Percentiles rank a stretch among this genome's conserved stretches.
phyloP scores from a whole-genome alignment of 73 alveolate genomes.

The Symbiodinium pilosum region DNA sequence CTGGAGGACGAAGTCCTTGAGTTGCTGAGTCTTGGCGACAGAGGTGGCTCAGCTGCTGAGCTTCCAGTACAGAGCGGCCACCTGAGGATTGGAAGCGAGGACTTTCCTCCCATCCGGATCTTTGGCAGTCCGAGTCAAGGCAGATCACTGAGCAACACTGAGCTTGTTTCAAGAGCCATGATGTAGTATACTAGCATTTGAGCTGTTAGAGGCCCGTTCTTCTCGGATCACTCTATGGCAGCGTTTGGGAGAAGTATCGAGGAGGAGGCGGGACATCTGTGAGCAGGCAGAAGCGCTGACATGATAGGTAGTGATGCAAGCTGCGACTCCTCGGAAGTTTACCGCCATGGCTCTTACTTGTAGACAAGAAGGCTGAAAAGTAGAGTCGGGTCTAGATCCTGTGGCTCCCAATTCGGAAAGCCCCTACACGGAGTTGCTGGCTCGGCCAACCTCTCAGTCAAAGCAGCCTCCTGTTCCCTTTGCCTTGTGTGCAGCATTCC shows the following conservation, averaged over 20 bases:
- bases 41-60: not conserved
- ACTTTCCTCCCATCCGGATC: not conserved
- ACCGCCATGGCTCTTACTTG: no score
- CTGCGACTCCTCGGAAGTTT: no score
- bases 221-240: conserved; percentile 29
- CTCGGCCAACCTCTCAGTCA: no score
- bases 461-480: no score
- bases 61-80: not conserved
- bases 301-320: no score
- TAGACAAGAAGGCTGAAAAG: no score
- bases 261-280: not conserved
- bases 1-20: not conserved
- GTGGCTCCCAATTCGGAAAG: not conserved
- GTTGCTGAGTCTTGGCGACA: not conserved
- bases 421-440: not conserved
- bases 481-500: no score
- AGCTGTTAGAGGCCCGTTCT: conserved; percentile 33
- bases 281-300: no score
- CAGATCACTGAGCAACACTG: no score
- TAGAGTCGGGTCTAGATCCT: no score
- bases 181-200: no score
- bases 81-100: not conserved
- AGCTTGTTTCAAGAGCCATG: no score
- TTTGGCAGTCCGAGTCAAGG: conserved; percentile 11
- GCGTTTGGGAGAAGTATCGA: not conserved